Base-by-base conservation (phyloP, 2,329 filamentous ascomycete species). In the Sporothrix humicola region DNA sequence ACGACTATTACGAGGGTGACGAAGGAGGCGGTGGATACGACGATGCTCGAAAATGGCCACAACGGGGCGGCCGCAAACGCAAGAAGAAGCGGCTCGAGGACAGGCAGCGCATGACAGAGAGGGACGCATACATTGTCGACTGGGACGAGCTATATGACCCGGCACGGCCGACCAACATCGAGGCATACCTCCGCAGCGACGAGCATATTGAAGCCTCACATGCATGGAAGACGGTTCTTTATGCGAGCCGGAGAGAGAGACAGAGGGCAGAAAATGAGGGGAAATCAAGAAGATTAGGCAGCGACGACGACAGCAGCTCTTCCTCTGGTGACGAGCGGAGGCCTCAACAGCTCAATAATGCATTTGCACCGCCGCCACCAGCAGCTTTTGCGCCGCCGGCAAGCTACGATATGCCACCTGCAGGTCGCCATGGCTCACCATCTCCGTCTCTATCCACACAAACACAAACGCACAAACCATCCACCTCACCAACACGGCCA, bases 81-180 rank as follows among this genome's bases (percentile, higher is more conserved):
- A 82, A 81, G 76, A 81, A 80, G 73, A 92, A 91, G 82, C 94
- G 92, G 82, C 91, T 59, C 13, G 70, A 74, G 13, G 71, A 91
- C 80, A 91, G 92, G 82, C 93, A 89, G 74, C 86, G 88, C 76
- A 85, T 89, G 6, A 84, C 85, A 5, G 85, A 85, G 65, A 81
- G 87, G 44, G 82, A 89, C 80, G 90, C 88, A n/a, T 72, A 73
- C 23, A 26, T 26, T 26, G 59, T 76, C 23, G 91, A 97, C 79
- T 98, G 94, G 94, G 92, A 97, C 80, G 94, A 97, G 80, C 88
- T 96, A 31, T 98, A 97, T 80, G 95, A 97, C 79, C 93, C 94
- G 0, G 86, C 91, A 12, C 85, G 92, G 54, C 94, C 95, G 9
- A 97, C 93, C 56, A 94, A 91, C 77, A 92, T 95, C 69, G 92